Base-by-base conservation (phyloP, 305 asterid genomes). In the Petunia hybrid region DNA sequence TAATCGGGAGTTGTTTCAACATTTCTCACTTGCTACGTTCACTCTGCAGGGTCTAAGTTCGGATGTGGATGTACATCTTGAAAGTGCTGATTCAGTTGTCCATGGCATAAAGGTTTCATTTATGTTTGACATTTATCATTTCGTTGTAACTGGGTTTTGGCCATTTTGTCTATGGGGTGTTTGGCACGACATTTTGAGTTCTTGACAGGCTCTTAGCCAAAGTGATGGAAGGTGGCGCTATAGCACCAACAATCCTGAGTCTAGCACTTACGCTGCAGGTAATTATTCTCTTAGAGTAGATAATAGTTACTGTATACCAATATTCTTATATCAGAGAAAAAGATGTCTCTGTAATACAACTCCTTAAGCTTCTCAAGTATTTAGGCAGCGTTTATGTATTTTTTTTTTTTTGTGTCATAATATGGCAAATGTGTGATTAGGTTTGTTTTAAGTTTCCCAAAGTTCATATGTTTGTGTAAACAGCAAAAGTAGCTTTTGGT, bases 141-240 rank as follows among this genome's bases (percentile, higher is more conserved):
- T 79, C 78, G 61, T 71, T 61, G 66, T 36, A 53, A 59, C n/a
- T 73, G 78, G 46, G 46, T 51, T 51, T 51, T 53, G 43, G 53
- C 64, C 13, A 6, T 31, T 71, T 73, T 1, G 0, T 51, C 62
- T 13, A 73, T 73, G 63, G 36, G 78, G 63, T 73, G 61, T 73
- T 73, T 14, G 78, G 42, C 46, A 61, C 82, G 82, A 78, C 62
- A 38, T 80, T 60, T 51, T 36, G 42, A 51, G 63, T 84, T 84
- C 78, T 79, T 84, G 76, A 74, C 88, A 96, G 98, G 93, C 97
- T 87, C 98, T 96, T 70, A 84, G 99, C 87, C 98, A 94, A 87
- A 96, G 98, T 91, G 99, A 96, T 89, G 98, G 98, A 85, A 93
- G 95, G 85, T 96, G 98, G 98, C 95, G 97, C 74, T 89, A 91